Evolutionary conservation across 192 early-diverging fungal species (phyloP), one percentile per base, ranked within the genome.

Genomic region (Coemansia sp.): DNA sequence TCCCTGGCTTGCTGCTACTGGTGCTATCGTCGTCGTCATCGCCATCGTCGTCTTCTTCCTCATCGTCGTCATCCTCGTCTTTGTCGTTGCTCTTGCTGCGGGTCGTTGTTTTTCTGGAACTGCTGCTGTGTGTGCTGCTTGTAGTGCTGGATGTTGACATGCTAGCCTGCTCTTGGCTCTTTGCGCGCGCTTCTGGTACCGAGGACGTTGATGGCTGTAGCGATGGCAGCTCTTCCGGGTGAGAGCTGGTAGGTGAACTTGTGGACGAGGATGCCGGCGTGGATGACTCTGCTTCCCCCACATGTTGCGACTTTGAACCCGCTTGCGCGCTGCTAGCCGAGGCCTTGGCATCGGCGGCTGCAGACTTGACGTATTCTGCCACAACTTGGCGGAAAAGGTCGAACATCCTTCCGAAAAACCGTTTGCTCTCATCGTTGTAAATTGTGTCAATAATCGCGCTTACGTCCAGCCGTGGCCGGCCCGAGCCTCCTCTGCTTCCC

Each of bases 361-460:
- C 60, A 27, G 52, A 52, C 25, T 66, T 68, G 13, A 60, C 65
- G 17, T 68, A 75, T 8, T 64, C 57, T 0, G 52, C 22, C 26
- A 62, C 19, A 17, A 75, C 57, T 15, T 64, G 38, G 22, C 55
- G 53, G 5, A 74, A 53, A 9, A 75, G 41, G 7, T 64, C 39
- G 32, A 60, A 29, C 65, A 75, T 75, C 1, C 65, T 51, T 10
- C 35, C 60, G 30, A 58, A n/a, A n/a, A 68, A 47, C 33, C 53
- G 52, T 37, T 35, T 47, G 14, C 57, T 48, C n/a, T 60, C 56
- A 7, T 75, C 57, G 14, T 48, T 52, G 18, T 60, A 51, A 2
- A 56, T 22, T 2, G 46, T 51, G 22, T 53, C 57, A 1, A 64
- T 11, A 6, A 67, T 18, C 0, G 49, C 39, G 5, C 45, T 36